These are phyloP conservation scores for Colletotrichum orbiculare DNA, from an alignment of 2,329 filamentous ascomycete genomes.

Conservation along the genomic window DNA sequence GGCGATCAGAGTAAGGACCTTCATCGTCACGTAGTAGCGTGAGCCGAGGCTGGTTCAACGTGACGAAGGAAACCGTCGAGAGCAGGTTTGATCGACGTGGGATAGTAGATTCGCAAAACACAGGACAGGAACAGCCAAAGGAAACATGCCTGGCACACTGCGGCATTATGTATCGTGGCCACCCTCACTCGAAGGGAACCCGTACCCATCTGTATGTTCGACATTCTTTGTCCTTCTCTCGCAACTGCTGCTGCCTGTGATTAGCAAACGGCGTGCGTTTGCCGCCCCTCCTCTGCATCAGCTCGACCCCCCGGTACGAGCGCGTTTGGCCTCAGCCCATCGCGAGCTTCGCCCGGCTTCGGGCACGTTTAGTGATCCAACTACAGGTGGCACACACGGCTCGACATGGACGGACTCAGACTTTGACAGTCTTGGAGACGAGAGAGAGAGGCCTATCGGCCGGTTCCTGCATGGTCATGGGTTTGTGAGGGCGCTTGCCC, in stretches of 20 bases:
- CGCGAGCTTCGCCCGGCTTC: slow-evolving; percentile 18
- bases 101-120: not conserved
- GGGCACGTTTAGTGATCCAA: not conserved
- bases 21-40: slow-evolving; percentile 26
- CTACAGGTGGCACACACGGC: slow-evolving; percentile 10
- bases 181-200: slow-evolving; percentile 5
- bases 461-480: slow-evolving; percentile 11
- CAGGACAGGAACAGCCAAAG: slow-evolving; percentile 1
- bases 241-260: slow-evolving; percentile 13
- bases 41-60: slow-evolving; percentile 3
- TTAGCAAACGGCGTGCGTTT: slow-evolving; percentile 1
- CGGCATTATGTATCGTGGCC: slow-evolving; percentile 32
- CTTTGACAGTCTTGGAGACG: slow-evolving; percentile 12
- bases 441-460: not conserved
- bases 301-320: not conserved
- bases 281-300: not conserved
- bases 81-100: slow-evolving; percentile 14
- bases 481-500: slow-evolving; percentile 31
- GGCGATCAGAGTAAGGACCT: slow-evolving; percentile 11
- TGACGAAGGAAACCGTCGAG: slow-evolving; percentile 3
- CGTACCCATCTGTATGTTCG: not conserved
- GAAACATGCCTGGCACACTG: not conserved
- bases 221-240: not conserved
- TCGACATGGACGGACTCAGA: not conserved
- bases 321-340: slow-evolving; percentile 23